A percentile compares a stretch with the other conserved stretches of the same genome.
These are phyloP conservation scores for Colletotrichum navitas DNA, from an alignment of 2,329 filamentous ascomycete genomes.

Conservation along the genomic window DNA sequence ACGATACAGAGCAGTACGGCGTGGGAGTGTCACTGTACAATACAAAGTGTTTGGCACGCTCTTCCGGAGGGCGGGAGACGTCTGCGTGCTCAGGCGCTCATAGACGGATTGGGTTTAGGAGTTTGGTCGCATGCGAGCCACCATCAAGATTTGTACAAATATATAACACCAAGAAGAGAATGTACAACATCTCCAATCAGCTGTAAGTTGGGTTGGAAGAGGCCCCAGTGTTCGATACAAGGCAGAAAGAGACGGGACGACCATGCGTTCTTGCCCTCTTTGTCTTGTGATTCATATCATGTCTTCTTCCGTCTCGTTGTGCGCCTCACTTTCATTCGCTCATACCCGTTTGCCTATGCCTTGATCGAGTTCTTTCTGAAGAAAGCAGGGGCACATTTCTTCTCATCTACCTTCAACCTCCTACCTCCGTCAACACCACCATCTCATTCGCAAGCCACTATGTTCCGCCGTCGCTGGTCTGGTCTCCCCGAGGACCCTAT, in stretches of 20 bases:
- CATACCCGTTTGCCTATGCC: background rate
- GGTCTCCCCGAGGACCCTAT: conserved; percentile 77
- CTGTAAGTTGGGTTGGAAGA: background rate
- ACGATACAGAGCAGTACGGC: conserved; percentile 6
- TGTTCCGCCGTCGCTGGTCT: conserved; percentile 81
- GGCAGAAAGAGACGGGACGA: background rate
- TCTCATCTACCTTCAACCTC: background rate
- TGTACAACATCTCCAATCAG: conserved; percentile 28
- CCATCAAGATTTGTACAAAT: conserved; percentile 22
- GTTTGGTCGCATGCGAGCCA: conserved; percentile 21
- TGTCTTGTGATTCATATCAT: background rate
- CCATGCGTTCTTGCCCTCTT: background rate
- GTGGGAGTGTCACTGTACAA: conserved; percentile 16
- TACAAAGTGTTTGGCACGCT: background rate
- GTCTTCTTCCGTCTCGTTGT: background rate
- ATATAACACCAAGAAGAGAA: conserved; percentile 13
- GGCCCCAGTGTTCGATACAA: background rate
- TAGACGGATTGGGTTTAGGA: conserved; percentile 5
- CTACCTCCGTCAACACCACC: too few relatives aligned
- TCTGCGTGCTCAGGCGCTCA: background rate
- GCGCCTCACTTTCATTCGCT: background rate
- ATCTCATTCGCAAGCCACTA: conserved; percentile 53
- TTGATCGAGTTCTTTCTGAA: background rate
- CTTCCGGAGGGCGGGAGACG: background rate
- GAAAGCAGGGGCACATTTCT: background rate